These are phyloP conservation scores for Colletotrichum lini DNA, from an alignment of 2,329 filamentous ascomycete genomes.

Conservation along the genomic window DNA sequence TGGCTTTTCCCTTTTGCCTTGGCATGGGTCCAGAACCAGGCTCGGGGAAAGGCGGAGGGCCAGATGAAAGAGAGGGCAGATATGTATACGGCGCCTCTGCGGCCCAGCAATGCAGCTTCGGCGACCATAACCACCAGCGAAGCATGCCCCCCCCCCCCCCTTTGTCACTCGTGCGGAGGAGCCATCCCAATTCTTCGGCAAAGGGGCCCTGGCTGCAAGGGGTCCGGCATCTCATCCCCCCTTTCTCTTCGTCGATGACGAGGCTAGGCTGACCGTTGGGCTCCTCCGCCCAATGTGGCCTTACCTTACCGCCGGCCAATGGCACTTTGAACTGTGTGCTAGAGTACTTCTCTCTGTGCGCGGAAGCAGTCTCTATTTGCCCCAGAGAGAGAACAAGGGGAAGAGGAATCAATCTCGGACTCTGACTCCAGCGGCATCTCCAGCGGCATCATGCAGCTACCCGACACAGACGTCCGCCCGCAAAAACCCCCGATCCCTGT, in stretches of 20 bases:
- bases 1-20: background rate
- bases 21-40: background rate
- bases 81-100: background rate
- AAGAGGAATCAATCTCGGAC: background rate
- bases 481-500: too few species aligned
- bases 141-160: background rate
- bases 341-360: background rate
- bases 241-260: background rate
- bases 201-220: background rate
- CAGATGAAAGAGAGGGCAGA: too few species aligned
- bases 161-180: background rate
- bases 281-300: background rate
- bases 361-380: background rate
- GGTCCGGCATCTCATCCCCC: background rate
- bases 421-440: too few species aligned
- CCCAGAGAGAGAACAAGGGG: conserved; percentile 3
- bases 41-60: too few species aligned
- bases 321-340: background rate
- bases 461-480: conserved; percentile 29
- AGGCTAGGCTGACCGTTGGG: background rate
- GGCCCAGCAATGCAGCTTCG: background rate
- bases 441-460: conserved; percentile 24
- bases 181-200: background rate
- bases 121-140: background rate
- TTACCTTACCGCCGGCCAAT: background rate